These are phyloP conservation scores for Quercus bicolor DNA, from an alignment of 306 rosid species.

Conservation along the genomic window DNA sequence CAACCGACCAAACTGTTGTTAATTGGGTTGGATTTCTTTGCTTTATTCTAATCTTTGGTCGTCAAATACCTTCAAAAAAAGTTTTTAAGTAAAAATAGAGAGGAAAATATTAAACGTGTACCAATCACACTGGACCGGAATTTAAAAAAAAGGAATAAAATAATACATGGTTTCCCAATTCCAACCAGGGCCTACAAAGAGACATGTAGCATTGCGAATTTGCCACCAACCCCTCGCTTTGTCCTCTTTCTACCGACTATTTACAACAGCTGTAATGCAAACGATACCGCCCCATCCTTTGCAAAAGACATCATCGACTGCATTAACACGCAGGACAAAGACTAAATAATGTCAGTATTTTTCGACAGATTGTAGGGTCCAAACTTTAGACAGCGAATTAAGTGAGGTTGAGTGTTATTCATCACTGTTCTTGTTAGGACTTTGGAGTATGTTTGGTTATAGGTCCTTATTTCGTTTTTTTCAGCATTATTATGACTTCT, in stretches of 20 bases:
- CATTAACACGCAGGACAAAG: background rate
- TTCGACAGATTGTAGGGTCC: background rate
- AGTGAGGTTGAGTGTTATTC: background rate
- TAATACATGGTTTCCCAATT: background rate
- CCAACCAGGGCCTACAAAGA: background rate
- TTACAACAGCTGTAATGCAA: background rate
- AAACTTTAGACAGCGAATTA: background rate
- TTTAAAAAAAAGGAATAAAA: background rate
- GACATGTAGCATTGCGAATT: background rate
- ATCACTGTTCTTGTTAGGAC: background rate
- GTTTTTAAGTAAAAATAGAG: background rate
- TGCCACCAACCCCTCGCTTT: background rate
- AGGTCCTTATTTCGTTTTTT: no score
- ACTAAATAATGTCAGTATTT: background rate
- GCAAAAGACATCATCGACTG: background rate
- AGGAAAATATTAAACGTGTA: background rate
- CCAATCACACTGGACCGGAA: background rate
- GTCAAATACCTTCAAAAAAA: background rate
- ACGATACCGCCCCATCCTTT: background rate
- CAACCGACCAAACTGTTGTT: background rate
- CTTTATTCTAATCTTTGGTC: background rate
- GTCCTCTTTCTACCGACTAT: background rate
- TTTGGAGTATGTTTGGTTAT: no score
- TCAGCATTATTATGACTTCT: no score
- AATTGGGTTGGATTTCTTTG: background rate